These are phyloP conservation scores for Scheffersomyces amazonensis DNA, from an alignment of 805 yeast species.

Conservation along the genomic window DNA sequence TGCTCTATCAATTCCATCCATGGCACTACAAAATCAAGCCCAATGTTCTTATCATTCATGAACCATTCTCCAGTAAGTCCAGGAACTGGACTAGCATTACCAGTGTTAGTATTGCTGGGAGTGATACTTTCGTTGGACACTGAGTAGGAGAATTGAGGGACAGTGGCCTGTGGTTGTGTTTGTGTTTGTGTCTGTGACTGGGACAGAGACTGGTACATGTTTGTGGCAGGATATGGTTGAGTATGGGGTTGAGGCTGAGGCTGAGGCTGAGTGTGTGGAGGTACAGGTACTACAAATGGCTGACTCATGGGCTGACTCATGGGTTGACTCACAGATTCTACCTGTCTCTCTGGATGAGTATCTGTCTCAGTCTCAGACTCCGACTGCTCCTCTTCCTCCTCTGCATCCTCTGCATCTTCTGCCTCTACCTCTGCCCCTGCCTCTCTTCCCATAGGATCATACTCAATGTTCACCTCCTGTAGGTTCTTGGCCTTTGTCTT, in stretches of 20 bases:
- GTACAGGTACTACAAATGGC: background rate
- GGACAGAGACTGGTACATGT: background rate
- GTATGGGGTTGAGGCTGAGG: background rate
- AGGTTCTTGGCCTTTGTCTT: constrained; percentile 40
- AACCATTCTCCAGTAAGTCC: constrained; percentile 45
- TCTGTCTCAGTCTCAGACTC: background rate
- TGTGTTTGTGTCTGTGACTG: background rate
- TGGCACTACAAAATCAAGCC: constrained; percentile 57
- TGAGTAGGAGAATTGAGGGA: background rate
- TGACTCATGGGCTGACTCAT: background rate
- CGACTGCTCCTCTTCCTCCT: background rate
- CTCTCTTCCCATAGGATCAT: background rate
- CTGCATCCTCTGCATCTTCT: background rate
- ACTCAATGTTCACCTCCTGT: constrained; percentile 7
- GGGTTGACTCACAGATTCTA: background rate
- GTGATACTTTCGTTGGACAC: constrained; percentile 2
- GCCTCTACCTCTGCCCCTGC: constrained; percentile 3
- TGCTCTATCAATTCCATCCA: constrained; percentile 81
- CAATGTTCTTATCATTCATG: constrained; percentile 34
- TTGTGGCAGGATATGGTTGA: background rate
- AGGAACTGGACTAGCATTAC: constrained; percentile 15
- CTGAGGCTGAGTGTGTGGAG: background rate
- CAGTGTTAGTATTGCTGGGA: constrained; percentile 9
- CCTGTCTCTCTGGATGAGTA: background rate
- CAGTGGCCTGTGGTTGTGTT: background rate